These are phyloP conservation scores for Xanthoconium stramineum DNA, from an alignment of 768 basidiomycete genomes.

Conservation along the genomic window DNA sequence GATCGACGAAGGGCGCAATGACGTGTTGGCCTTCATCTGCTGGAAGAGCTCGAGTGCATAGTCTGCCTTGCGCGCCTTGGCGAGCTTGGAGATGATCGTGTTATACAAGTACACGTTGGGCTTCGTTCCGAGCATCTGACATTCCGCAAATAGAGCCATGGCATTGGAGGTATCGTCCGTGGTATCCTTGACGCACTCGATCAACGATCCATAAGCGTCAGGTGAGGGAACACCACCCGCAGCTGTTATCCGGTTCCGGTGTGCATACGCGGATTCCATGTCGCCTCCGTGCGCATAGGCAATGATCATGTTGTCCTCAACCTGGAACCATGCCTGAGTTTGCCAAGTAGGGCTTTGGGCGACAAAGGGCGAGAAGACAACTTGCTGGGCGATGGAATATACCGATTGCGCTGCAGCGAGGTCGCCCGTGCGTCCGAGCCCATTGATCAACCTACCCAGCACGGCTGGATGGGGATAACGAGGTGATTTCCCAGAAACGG, in stretches of 20 bases:
- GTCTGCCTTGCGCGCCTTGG: conserved; percentile 92
- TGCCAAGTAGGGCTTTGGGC: conserved; percentile 46
- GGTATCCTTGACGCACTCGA: conserved; percentile 84
- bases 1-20: conserved; percentile 71
- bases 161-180: conserved; percentile 94
- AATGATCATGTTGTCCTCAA: conserved; percentile 91
- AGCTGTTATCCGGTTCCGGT: conserved; percentile 74
- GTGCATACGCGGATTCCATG: conserved; percentile 74
- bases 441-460: conserved; percentile 63
- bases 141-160: conserved; percentile 78
- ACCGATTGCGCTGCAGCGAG: conserved; percentile 58
- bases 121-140: conserved; percentile 59
- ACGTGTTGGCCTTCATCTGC: conserved; percentile 65
- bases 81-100: conserved; percentile 94
- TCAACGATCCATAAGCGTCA: conserved; percentile 90
- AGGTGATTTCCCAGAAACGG: conserved; percentile 35
- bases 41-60: conserved; percentile 84
- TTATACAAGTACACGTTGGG: conserved; percentile 93
- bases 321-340: conserved; percentile 59
- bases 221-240: conserved; percentile 77
- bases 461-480: conserved; percentile 49
- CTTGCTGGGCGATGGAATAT: conserved; percentile 65
- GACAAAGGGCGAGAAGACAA: conserved; percentile 43
- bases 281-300: conserved; percentile 81
- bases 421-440: conserved; percentile 61